Evolutionary conservation across 2,329 filamentous ascomycete genomes (phyloP), one percentile per base, ranked within the genome.

Genomic region (Botrytis elliptica): DNA sequence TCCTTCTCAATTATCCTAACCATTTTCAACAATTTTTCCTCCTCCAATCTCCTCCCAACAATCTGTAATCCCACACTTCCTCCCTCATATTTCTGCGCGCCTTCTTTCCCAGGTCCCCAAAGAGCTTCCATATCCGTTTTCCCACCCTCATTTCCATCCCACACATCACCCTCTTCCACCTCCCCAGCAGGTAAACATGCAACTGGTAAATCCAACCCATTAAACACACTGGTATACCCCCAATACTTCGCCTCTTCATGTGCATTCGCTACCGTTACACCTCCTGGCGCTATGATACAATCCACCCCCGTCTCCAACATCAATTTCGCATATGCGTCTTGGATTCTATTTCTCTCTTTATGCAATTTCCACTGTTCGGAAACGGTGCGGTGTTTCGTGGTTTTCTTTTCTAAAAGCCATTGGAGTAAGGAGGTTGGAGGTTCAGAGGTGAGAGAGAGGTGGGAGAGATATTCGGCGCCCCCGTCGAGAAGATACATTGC

Each of bases 31-130:
- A 89, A 82, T 78, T 84, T 88, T 78, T 90, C 88, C 74, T 90
- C 88, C 68, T 89, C 84, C 25, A 88, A 81, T 73, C 84, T 85
- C 42, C 83, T 82, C 12, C 85, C 85, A 22, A 88, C 82, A 36
- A 89, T 81, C 78, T 90, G 87, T 33, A 90, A 73, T 3, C 85
- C 85, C 10, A 89, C 83, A 0, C 87, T 87, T 69, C 86, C 81
- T 0, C 82, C 82, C 40, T 84, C 80, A 75, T 83, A 83, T 9
- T 80, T 77, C 16, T 6, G 25, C 3, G 71, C 49, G 0, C 64
- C 71, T 4, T 40, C 25, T 8, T 44, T 60, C 2, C 52, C 42
- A 4, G 25, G n/a, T 1, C 44, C 52, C 71, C 71, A 72, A 3
- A 18, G 22, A 8, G 63, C 72, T 20, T 40, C 44, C n/a, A 72